Percentiles rank a stretch among this genome's conserved stretches.
These are phyloP conservation scores for Pseudonitzschia pungens DNA, from an alignment of 108 stramenopile genomes.

Conservation along the genomic window DNA sequence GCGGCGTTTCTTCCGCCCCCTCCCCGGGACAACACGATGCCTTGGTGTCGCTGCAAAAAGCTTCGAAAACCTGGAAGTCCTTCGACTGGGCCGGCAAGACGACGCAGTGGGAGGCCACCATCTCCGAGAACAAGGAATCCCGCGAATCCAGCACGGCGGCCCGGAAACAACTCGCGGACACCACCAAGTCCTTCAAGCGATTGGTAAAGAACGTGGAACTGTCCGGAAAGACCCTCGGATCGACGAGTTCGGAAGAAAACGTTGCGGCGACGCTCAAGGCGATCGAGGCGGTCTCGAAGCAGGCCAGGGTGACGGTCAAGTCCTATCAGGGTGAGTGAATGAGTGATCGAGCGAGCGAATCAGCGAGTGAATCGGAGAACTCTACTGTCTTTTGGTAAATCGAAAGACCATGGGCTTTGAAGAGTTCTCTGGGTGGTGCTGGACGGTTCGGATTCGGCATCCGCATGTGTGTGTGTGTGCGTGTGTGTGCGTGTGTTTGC, in stretches of 20 bases:
- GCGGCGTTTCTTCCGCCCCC: not conserved
- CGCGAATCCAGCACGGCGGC: conserved; percentile 59
- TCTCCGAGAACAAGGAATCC: conserved; percentile 46
- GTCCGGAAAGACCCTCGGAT: conserved; percentile 21
- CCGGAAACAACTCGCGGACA: conserved; percentile 74
- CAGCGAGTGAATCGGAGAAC: no score
- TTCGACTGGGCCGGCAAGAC: conserved; percentile 53
- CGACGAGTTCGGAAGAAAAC: conserved; percentile 29
- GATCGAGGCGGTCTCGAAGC: conserved; percentile 53
- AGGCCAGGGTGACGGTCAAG: conserved; percentile 66
- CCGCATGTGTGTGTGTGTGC: no score
- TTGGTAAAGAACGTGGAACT: conserved; percentile 66
- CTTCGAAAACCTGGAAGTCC: conserved; percentile 50
- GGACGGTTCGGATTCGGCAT: no score
- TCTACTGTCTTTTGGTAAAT: not conserved
- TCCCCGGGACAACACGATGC: not conserved
- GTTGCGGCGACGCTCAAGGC: conserved; percentile 41
- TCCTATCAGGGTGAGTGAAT: conserved; percentile 61
- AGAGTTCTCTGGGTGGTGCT: no score
- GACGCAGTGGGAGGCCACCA: conserved; percentile 48
- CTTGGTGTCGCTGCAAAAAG: conserved; percentile 47
- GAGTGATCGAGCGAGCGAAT: no score
- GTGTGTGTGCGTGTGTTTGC: not conserved
- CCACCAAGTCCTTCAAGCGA: conserved; percentile 76
- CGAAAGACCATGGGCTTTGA: no score